These are phyloP conservation scores for Pseudozyma sp. DNA, from an alignment of 1,284 basidiomycete species.

Conservation along the genomic window DNA sequence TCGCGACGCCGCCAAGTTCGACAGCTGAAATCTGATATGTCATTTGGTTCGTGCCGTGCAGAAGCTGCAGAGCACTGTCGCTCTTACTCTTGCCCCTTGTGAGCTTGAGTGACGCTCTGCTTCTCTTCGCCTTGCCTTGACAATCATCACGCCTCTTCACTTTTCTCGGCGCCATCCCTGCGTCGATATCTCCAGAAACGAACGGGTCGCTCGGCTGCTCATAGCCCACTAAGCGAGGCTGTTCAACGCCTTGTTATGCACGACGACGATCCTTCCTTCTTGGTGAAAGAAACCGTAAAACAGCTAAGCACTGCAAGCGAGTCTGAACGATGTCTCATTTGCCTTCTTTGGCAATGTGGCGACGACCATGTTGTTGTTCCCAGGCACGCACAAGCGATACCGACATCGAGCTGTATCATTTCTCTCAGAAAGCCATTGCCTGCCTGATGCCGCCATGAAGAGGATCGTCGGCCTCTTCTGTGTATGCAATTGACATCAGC, in stretches of 20 bases:
- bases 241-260: constrained; percentile 12
- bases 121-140: constrained; percentile 4
- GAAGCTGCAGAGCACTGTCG: background rate
- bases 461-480: too few relatives aligned
- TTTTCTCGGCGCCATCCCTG: too few relatives aligned
- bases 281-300: constrained; percentile 13
- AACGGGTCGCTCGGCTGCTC: background rate
- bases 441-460: too few relatives aligned
- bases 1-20: constrained; percentile 23
- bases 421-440: too few relatives aligned
- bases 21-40: constrained; percentile 45
- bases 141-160: too few relatives aligned
- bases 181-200: too few relatives aligned
- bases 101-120: constrained; percentile 4
- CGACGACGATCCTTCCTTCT: constrained; percentile 32
- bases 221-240: constrained; percentile 5
- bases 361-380: too few relatives aligned
- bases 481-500: too few relatives aligned
- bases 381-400: too few relatives aligned
- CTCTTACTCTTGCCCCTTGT: constrained; percentile 3
- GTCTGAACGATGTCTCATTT: constrained; percentile 14
- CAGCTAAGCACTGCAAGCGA: too few relatives aligned
- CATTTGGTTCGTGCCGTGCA: constrained; percentile 18
- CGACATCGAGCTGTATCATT: too few relatives aligned
- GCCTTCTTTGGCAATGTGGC: constrained; percentile 10